phyloP scores from a whole-genome alignment of 805 yeast genomes.

The Sugiyamaella chiloensis region DNA sequence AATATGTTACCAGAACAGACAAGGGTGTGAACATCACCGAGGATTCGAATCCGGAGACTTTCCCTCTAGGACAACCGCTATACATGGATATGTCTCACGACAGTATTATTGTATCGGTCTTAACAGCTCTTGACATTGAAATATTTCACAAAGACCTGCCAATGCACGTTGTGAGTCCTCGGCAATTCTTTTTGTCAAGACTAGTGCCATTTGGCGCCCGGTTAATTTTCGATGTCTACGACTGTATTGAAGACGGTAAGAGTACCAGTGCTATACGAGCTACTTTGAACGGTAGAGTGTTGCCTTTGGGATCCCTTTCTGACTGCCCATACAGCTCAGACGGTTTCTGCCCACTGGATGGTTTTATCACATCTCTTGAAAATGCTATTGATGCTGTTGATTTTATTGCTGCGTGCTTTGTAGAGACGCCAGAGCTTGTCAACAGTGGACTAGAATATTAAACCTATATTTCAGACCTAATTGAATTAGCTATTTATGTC shows the following conservation, averaged over 20 bases:
- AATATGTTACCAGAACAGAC: conserved; percentile 48
- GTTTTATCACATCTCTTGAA: conserved; percentile 18
- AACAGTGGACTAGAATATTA: too few relatives aligned
- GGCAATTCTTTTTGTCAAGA: conserved; percentile 39
- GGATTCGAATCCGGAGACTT: conserved; percentile 29
- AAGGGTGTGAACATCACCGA: conserved; percentile 45
- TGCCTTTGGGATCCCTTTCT: conserved; percentile 35
- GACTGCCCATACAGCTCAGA: conserved; percentile 31
- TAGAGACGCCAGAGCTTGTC: neutral
- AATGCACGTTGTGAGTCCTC: conserved; percentile 41
- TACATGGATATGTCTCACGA: conserved; percentile 76
- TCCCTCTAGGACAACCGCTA: conserved; percentile 48
- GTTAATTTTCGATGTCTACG: conserved; percentile 37
- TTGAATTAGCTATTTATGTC: too few relatives aligned
- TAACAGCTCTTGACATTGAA: conserved; percentile 60
- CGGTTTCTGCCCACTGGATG: conserved; percentile 34
- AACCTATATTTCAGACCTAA: too few relatives aligned
- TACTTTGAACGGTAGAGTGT: conserved; percentile 36
- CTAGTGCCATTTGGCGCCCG: conserved; percentile 42
- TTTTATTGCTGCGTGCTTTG: conserved; percentile 18
- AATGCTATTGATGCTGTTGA: conserved; percentile 11
- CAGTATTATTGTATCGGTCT: conserved; percentile 56
- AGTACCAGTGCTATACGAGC: conserved; percentile 29
- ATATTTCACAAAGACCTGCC: conserved; percentile 42
- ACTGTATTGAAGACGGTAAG: conserved; percentile 31